Evolutionary conservation across 225 moss, liverwort and hornwort species (phyloP).

Genomic region (Bryoerythrophyllum caledonicum): DNA sequence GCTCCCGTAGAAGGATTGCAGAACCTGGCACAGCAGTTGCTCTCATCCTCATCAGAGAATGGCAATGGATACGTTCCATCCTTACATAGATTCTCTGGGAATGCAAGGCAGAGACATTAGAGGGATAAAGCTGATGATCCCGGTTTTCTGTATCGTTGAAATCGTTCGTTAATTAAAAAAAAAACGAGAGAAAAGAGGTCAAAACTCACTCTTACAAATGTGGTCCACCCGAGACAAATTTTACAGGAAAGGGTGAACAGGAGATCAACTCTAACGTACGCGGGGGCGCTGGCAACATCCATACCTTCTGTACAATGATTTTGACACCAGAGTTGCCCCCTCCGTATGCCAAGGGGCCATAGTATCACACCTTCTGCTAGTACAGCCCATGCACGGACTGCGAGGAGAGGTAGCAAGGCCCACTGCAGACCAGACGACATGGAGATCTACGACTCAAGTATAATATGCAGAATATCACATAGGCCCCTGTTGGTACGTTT

Average conservation of each 20-base stretch:
- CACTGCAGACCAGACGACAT: too few relatives aligned
- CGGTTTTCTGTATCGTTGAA: too few relatives aligned
- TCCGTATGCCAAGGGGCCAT: neutral
- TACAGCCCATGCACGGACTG: too few relatives aligned
- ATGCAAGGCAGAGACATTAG: conserved; percentile 35
- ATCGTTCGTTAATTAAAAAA: too few relatives aligned
- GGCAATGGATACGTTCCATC: conserved; percentile 37
- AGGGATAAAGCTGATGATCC: conserved; percentile 56
- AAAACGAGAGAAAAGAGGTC: too few relatives aligned
- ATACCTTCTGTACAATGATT: neutral
- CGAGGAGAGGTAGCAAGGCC: neutral
- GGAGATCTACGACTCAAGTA: too few relatives aligned
- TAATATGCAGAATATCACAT: too few relatives aligned
- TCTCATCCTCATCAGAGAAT: conserved; percentile 61
- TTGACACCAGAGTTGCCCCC: neutral
- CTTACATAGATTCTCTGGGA: conserved; percentile 39
- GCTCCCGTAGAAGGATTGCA: conserved; percentile 86
- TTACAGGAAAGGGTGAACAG: neutral
- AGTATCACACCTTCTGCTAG: neutral
- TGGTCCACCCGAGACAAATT: too few relatives aligned
- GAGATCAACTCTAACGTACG: neutral
- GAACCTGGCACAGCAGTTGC: conserved; percentile 77
- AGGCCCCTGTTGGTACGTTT: too few relatives aligned
- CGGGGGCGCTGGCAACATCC: neutral
- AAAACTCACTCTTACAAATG: too few relatives aligned